These are phyloP conservation scores for Vitis rotundifolia DNA, from an alignment of 164 flowering plant genomes.

Conservation along the genomic window DNA sequence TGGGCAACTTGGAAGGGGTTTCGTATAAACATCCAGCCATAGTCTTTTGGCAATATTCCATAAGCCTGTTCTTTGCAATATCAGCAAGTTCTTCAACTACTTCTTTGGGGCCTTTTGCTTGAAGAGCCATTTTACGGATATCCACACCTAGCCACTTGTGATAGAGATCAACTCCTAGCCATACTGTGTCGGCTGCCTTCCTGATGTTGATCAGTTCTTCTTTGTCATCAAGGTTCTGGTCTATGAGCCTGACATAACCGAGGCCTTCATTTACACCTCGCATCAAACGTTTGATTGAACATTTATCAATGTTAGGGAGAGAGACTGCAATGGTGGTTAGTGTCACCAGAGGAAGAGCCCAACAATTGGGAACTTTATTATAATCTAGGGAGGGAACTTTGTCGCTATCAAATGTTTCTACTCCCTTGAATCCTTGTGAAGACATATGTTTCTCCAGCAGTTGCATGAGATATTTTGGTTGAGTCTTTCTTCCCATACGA, in stretches of 20 bases:
- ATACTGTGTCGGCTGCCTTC: slow-evolving; percentile 54
- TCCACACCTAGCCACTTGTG: slow-evolving; percentile 54
- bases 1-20: slow-evolving; percentile 45
- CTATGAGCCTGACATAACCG: slow-evolving; percentile 38
- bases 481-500: slow-evolving; percentile 33
- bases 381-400: slow-evolving; percentile 36
- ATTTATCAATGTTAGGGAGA: slow-evolving; percentile 35
- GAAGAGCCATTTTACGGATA: slow-evolving; percentile 35
- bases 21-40: slow-evolving; percentile 20
- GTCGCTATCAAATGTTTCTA: slow-evolving; percentile 44
- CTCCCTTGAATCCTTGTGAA: slow-evolving; percentile 42
- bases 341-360: slow-evolving; percentile 74
- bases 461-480: slow-evolving; percentile 43
- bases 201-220: slow-evolving; percentile 23
- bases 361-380: slow-evolving; percentile 54
- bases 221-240: slow-evolving; percentile 34
- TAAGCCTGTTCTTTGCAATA: slow-evolving; percentile 25
- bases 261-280: slow-evolving; percentile 47
- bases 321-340: slow-evolving; percentile 60
- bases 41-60: slow-evolving; percentile 22
- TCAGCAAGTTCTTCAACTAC: slow-evolving; percentile 35
- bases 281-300: slow-evolving; percentile 20
- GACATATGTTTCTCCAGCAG: slow-evolving; percentile 35
- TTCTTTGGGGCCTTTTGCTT: slow-evolving; percentile 36
- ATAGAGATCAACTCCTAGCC: slow-evolving; percentile 54